phyloP scores from a whole-genome alignment of 345 rosid species.

The Salix viminalis region DNA sequence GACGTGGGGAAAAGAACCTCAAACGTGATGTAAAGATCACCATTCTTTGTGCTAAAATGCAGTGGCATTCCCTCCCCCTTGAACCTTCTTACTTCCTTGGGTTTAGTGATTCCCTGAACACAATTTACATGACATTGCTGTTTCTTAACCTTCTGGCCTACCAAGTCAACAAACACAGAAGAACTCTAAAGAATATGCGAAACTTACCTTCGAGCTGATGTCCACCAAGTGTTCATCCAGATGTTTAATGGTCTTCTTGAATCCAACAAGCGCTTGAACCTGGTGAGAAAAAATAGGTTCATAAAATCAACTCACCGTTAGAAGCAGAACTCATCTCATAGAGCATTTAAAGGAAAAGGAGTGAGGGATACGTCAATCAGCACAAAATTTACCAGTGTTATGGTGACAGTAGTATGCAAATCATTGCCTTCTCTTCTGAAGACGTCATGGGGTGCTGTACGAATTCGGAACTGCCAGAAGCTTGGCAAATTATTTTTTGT shows the following conservation, averaged over 20 bases:
- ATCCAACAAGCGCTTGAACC: constrained; percentile 98
- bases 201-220: constrained; percentile 71
- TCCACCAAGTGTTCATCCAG: constrained; percentile 94
- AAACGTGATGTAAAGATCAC: constrained; percentile 73
- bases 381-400: constrained; percentile 62
- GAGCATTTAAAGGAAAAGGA: not conserved
- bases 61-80: constrained; percentile 98
- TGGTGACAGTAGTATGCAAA: constrained; percentile 76
- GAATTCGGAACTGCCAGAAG: constrained; percentile 75
- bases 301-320: not conserved
- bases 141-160: not conserved
- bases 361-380: not conserved
- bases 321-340: not conserved
- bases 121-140: not conserved
- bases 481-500: not conserved
- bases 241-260: constrained; percentile 84
- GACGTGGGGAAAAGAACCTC: constrained; percentile 89
- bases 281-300: constrained; percentile 10
- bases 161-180: not conserved
- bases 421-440: constrained; percentile 90
- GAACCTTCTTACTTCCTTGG: constrained; percentile 82
- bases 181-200: not conserved
- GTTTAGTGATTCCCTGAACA: constrained; percentile 83
- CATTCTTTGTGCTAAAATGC: constrained; percentile 81
- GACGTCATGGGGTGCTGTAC: constrained; percentile 68